These are phyloP conservation scores for Delitschia confertaspora DNA, from an alignment of 495 filamentous ascomycete species.

Conservation along the genomic window DNA sequence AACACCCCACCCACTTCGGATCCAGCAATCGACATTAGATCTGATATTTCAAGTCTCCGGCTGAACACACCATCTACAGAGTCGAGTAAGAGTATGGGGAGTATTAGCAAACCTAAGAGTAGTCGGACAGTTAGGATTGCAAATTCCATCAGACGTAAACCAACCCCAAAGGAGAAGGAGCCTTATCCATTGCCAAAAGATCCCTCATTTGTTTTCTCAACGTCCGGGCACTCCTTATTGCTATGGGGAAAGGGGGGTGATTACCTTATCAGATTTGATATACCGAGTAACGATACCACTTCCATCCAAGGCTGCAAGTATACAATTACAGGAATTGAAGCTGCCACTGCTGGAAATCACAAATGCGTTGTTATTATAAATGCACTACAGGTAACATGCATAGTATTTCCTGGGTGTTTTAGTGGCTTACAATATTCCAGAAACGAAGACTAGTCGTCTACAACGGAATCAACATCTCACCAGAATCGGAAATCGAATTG, in stretches of 20 bases:
- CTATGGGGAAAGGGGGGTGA: constrained; percentile 19
- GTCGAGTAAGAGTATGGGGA: constrained; percentile 8
- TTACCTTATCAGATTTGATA: constrained; percentile 21
- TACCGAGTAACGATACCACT: constrained; percentile 21
- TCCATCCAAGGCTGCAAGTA: constrained; percentile 25
- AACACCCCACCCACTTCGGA: background rate
- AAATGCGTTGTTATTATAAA: constrained; percentile 16
- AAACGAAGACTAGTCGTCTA: constrained; percentile 12
- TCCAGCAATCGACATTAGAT: too few species aligned
- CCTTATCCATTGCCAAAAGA: constrained; percentile 14
- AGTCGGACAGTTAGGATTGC: constrained; percentile 16
- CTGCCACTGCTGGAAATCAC: constrained; percentile 21
- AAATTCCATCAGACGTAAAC: constrained; percentile 17
- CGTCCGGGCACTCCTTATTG: constrained; percentile 19
- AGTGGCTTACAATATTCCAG: constrained; percentile 1
- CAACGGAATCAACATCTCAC: constrained; percentile 13
- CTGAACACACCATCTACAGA: constrained; percentile 18
- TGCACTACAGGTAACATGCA: background rate
- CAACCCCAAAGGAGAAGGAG: constrained; percentile 12
- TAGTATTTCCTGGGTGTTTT: background rate
- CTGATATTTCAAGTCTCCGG: constrained; percentile 8
- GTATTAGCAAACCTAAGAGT: constrained; percentile 14
- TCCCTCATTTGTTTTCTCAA: constrained; percentile 20
- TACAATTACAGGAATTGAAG: constrained; percentile 16
- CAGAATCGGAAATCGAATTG: constrained; percentile 11